phyloP scores from a whole-genome alignment of 2,329 filamentous ascomycete species.

The Talaromyces sp. region DNA sequence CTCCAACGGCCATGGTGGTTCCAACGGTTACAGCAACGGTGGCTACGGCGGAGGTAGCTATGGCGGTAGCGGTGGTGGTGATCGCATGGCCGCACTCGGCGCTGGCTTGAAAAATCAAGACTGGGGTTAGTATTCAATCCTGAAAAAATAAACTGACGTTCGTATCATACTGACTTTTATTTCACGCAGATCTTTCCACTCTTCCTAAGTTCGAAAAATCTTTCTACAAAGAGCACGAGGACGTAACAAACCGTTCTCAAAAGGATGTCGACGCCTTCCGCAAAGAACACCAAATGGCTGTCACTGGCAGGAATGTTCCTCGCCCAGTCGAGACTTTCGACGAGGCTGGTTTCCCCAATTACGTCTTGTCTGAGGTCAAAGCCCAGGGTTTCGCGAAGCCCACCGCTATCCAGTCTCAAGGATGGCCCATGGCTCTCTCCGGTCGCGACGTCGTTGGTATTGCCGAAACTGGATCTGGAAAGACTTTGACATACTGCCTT shows the following conservation, averaged over 20 bases:
- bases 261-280: conserved; percentile 86
- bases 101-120: conserved; percentile 78
- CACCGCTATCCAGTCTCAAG: conserved; percentile 95
- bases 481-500: conserved; percentile 97
- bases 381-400: conserved; percentile 90
- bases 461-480: conserved; percentile 97
- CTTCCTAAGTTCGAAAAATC: conserved; percentile 98
- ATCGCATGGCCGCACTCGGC: conserved; percentile 90
- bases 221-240: conserved; percentile 94
- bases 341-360: conserved; percentile 92
- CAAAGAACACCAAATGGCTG: conserved; percentile 74
- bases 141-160: neutral
- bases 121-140: conserved; percentile 63
- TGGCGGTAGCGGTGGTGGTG: conserved; percentile 68
- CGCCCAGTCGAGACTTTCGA: conserved; percentile 96
- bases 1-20: conserved; percentile 37
- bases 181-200: conserved; percentile 60
- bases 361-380: conserved; percentile 98
- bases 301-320: conserved; percentile 74
- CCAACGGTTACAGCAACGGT: conserved; percentile 29
- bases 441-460: conserved; percentile 98
- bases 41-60: conserved; percentile 46
- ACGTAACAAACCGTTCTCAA: conserved; percentile 66
- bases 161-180: conserved; percentile 25
- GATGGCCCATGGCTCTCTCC: conserved; percentile 98